These are phyloP conservation scores for Sphenostylis stenocarpa DNA, from an alignment of 306 rosid genomes.

Conservation along the genomic window DNA sequence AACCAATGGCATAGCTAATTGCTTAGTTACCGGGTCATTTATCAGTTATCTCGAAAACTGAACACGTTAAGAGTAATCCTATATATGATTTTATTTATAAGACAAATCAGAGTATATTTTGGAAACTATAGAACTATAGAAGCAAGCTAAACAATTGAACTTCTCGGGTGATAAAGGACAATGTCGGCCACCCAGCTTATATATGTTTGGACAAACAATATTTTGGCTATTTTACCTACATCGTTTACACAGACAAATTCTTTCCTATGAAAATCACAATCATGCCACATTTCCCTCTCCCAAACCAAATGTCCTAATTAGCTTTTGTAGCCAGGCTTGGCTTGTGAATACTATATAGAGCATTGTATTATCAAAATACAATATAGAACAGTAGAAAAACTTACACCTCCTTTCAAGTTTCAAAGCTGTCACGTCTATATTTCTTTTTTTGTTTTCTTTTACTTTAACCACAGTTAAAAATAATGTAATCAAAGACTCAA, in stretches of 20 bases:
- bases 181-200: neutral
- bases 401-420: neutral
- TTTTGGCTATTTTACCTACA: neutral
- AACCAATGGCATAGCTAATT: neutral
- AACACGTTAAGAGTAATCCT: neutral
- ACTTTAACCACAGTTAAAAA: neutral
- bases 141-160: neutral
- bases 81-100: neutral
- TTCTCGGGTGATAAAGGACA: neutral
- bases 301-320: neutral
- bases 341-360: neutral
- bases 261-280: neutral
- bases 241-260: neutral
- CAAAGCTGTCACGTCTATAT: neutral
- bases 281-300: neutral
- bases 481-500: neutral
- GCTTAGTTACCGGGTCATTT: neutral
- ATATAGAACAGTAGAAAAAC: neutral
- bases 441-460: neutral
- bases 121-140: neutral
- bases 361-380: neutral
- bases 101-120: neutral
- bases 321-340: neutral
- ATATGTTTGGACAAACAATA: neutral
- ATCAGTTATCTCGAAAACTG: neutral